Percentiles rank a stretch among this genome's conserved stretches.
phyloP scores from a whole-genome alignment of 345 rosid genomes.

The Melaleuca quinquenervia region DNA sequence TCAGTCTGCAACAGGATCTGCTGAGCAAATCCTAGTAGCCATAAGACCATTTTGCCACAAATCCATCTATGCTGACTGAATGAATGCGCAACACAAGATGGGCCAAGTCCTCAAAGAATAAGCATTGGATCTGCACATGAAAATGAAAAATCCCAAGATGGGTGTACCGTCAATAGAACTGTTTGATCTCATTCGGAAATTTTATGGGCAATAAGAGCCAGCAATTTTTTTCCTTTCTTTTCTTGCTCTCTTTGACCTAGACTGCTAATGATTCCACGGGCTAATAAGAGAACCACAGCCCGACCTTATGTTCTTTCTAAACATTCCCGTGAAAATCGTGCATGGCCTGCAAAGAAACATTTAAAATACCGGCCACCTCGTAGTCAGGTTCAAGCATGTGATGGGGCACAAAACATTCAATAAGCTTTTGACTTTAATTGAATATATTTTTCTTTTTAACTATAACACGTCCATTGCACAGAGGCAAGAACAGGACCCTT shows the following conservation, averaged over 20 bases:
- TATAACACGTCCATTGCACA: background rate
- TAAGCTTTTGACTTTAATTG: slow-evolving; percentile 1
- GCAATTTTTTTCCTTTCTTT: background rate
- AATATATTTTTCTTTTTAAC: background rate
- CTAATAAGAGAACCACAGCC: background rate
- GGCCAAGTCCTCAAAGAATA: background rate
- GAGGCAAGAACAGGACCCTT: background rate
- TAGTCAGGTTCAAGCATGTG: background rate
- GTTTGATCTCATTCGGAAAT: background rate
- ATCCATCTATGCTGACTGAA: background rate
- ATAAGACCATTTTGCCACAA: background rate
- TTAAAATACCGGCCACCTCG: background rate
- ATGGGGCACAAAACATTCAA: background rate
- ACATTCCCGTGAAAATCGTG: background rate
- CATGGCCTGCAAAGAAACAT: background rate
- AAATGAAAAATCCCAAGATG: background rate
- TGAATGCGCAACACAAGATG: background rate
- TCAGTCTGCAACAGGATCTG: background rate
- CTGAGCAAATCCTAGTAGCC: background rate
- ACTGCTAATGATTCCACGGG: background rate
- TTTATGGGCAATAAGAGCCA: background rate
- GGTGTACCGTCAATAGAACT: background rate
- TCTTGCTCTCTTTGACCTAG: background rate
- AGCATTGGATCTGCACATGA: background rate
- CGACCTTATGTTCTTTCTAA: background rate